Evolutionary conservation across 345 rosid species (phyloP).

Genomic region (Bruguiera parviflora): DNA sequence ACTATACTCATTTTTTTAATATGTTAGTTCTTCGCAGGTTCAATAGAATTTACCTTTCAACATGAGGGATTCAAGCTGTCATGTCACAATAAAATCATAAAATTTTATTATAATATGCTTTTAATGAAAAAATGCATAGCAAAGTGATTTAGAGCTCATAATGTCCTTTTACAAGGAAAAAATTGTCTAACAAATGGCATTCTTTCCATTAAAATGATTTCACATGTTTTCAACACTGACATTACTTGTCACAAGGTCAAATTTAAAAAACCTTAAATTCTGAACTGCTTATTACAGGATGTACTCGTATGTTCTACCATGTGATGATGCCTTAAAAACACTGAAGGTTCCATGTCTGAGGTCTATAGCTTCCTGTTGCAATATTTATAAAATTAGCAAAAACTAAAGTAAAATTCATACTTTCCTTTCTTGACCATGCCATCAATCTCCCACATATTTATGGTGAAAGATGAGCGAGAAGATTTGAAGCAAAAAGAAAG

Average conservation of each 20-base stretch:
- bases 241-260: neutral
- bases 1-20: too few relatives aligned
- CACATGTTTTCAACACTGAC: neutral
- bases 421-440: constrained; percentile 96
- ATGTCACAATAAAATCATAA: too few relatives aligned
- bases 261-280: neutral
- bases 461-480: constrained; percentile 84
- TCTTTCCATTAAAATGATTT: neutral
- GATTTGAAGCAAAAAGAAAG: constrained; percentile 94
- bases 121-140: neutral
- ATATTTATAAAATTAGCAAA: neutral
- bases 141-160: neutral
- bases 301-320: neutral
- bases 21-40: too few relatives aligned
- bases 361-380: constrained; percentile 3
- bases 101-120: too few relatives aligned
- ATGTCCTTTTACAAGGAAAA: too few relatives aligned
- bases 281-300: too few relatives aligned
- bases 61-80: too few relatives aligned
- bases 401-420: constrained; percentile 31
- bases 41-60: too few relatives aligned
- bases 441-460: constrained; percentile 99
- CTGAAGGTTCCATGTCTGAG: neutral
- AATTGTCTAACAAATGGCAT: neutral
- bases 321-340: constrained; percentile 5